phyloP scores from a whole-genome alignment of 768 basidiomycete species.

The Lactifluus echinatus region DNA sequence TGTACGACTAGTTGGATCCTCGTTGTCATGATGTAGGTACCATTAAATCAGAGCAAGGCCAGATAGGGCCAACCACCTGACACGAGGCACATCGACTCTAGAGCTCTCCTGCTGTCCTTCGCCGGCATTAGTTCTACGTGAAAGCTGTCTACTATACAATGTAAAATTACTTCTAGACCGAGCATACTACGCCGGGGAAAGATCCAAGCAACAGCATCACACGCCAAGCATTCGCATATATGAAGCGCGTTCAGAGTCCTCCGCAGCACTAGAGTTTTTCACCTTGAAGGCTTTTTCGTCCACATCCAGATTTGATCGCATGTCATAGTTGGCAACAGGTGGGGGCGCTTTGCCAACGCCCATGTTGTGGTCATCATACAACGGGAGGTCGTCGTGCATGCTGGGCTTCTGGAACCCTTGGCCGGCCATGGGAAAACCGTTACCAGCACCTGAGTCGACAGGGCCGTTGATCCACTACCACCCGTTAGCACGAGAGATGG shows the following conservation, averaged over 20 bases:
- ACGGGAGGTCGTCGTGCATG: slow-evolving; percentile 34
- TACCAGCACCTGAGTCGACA: slow-evolving; percentile 24
- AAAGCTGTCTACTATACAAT: neutral
- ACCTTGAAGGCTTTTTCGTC: slow-evolving; percentile 26
- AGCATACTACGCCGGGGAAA: neutral
- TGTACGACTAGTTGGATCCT: no score
- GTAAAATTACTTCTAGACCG: neutral
- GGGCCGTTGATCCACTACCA: slow-evolving; percentile 34
- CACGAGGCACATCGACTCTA: no score
- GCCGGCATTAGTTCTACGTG: neutral
- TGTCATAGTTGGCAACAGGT: slow-evolving; percentile 22
- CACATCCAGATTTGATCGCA: slow-evolving; percentile 21
- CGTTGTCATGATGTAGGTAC: no score
- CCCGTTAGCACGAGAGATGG: neutral
- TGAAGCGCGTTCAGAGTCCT: neutral
- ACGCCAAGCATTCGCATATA: neutral
- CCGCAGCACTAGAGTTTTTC: slow-evolving; percentile 18
- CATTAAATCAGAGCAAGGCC: no score
- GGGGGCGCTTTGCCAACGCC: slow-evolving; percentile 8
- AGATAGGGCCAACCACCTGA: no score
- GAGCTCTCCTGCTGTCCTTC: no score
- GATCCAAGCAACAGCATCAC: neutral
- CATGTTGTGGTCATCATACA: slow-evolving; percentile 34
- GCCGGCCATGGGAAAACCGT: neutral
- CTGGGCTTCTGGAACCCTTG: slow-evolving; percentile 23